A percentile compares a stretch with the other conserved stretches of the same genome.
These are phyloP conservation scores for Neurospora cerealis DNA, from an alignment of 495 filamentous ascomycete species.

Conservation along the genomic window DNA sequence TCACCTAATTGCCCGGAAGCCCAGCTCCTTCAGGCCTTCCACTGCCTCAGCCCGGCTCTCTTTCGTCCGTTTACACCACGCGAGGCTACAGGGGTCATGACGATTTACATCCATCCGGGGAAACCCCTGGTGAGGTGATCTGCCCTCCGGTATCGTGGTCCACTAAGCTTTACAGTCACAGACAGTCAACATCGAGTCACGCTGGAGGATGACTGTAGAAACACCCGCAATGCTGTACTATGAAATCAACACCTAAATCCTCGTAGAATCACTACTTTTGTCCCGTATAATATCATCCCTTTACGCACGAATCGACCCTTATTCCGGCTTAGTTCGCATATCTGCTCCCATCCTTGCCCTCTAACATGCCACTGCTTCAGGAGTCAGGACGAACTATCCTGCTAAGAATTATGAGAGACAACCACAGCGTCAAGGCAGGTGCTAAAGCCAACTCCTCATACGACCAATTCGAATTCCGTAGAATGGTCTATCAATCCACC, in stretches of 20 bases:
- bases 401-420: slow-evolving; percentile 8
- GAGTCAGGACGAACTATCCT: not conserved
- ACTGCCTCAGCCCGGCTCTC: not conserved
- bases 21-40: not conserved
- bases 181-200: not conserved
- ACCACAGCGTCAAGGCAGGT: slow-evolving; percentile 12
- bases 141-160: not conserved
- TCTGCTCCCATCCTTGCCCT: not conserved
- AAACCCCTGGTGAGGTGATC: not conserved
- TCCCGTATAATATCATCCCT: not conserved
- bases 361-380: not conserved
- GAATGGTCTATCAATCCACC: slow-evolving; percentile 11
- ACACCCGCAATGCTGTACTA: not conserved
- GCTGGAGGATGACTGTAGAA: not conserved
- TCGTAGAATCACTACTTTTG: not conserved
- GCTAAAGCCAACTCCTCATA: slow-evolving; percentile 14
- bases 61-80: not conserved
- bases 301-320: not conserved
- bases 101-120: not conserved
- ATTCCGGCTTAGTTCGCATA: not conserved
- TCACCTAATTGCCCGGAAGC: not conserved
- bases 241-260: not conserved
- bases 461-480: slow-evolving; percentile 10
- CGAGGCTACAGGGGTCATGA: not conserved
- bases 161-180: not conserved